Base-by-base conservation (phyloP, 352 stramenopile genomes). In the Phytophthora pini region DNA sequence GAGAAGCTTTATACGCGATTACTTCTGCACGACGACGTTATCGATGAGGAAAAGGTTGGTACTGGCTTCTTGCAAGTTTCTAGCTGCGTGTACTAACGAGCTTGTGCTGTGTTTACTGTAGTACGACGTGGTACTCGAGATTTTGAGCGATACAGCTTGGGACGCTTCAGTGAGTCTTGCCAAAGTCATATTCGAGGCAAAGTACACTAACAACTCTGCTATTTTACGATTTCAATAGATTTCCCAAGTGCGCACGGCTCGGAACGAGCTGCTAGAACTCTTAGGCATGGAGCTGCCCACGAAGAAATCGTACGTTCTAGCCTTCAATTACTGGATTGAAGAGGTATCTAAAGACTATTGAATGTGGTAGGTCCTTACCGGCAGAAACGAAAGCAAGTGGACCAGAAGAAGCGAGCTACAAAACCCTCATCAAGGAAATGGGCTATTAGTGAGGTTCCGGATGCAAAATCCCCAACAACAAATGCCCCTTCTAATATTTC, bases 1-100 rank as follows among this genome's bases (percentile, higher is more conserved):
- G 87, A 96, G 65, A 83, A 82, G 26, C 73, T 97, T 15, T 96
- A 96, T 76, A 92, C 89, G 8, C 76, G 85, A 22, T 56, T 95
- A 47, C 62, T 95, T 17, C 69, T 95, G 36, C 74, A 93, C 56
- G 85, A 93, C 56, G 84, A 92, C 36, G 61, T 93, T 34, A 45
- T 93, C 26, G 69, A 84, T 24, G 70, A 90, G 57, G 68, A 72
- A 40, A 90, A 90, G 80, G 84, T 92, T 50, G 7, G 56, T 70
- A 22, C 26, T n/a, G 32, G 7, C 20, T 10, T 22, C 11, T 3
- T 47, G 10, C 3, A 7, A 41, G 15, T 29, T 39, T 40, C 4
- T 31, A 17, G 24, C 0, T 24, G 3, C 26, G 5, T 5, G 38
- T 51, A 24, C 38, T 64, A 17, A 64, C 20, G 29, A 36, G 32